A percentile compares a stretch with the other conserved stretches of the same genome.
Evolutionary conservation across 139 green algal species (phyloP).

Genomic region (Chlamydomonas incerta): DNA sequence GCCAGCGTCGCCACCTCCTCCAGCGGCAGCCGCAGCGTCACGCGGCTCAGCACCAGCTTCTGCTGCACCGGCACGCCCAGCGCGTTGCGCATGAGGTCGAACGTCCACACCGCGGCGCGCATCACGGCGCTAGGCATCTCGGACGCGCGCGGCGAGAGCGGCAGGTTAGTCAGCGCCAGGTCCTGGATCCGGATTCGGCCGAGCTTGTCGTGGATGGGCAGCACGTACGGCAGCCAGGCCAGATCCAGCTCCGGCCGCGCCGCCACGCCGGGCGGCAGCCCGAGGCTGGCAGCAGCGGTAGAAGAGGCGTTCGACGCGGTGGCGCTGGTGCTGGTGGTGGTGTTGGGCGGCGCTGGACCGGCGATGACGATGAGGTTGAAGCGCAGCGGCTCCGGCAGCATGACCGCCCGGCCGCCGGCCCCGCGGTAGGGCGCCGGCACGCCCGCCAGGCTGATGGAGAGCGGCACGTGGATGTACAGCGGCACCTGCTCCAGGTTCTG

Average conservation of each 20-base stretch:
- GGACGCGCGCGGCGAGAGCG: background rate
- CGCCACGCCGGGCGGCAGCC: background rate
- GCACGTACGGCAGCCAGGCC: background rate
- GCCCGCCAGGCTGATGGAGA: background rate
- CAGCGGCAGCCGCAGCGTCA: background rate
- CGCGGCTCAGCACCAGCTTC: background rate
- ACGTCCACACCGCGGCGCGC: background rate
- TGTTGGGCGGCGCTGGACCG: background rate
- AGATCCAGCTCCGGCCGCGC: background rate
- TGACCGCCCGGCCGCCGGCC: no score
- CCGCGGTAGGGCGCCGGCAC: background rate
- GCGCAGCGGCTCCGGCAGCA: background rate
- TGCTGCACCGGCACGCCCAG: background rate
- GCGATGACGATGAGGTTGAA: background rate
- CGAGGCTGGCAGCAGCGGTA: no score
- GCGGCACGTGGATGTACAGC: background rate
- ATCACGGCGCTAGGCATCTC: background rate
- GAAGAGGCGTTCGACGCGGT: no score
- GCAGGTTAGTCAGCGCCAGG: slow-evolving; percentile 8
- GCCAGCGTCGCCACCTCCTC: slow-evolving; percentile 7
- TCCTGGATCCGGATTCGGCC: background rate
- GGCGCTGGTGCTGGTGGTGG: background rate
- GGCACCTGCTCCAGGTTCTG: background rate
- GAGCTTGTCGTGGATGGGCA: background rate
- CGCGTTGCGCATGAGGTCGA: background rate